phyloP scores from a whole-genome alignment of 345 rosid species.

The Barbarea vulgaris region DNA sequence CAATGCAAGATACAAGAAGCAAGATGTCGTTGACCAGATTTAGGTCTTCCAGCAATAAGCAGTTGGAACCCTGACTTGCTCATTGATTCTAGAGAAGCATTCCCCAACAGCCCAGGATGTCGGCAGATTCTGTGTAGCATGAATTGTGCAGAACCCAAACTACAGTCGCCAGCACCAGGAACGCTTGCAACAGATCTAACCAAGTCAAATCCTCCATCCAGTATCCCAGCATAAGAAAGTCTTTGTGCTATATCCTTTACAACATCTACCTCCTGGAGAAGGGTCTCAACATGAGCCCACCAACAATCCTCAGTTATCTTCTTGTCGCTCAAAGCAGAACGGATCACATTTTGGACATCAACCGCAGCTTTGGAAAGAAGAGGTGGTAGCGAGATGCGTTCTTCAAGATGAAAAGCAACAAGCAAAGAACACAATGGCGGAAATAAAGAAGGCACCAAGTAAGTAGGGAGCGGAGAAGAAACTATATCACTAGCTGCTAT shows the following conservation, averaged over 20 bases:
- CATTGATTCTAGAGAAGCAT: conserved; percentile 47
- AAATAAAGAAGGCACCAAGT: conserved; percentile 80
- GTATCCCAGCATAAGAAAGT: conserved; percentile 63
- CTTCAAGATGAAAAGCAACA: conserved; percentile 77
- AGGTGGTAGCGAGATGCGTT: conserved; percentile 79
- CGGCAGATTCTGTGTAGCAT: conserved; percentile 35
- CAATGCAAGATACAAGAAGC: conserved; percentile 90
- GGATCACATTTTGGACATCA: conserved; percentile 57
- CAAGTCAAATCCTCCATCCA: conserved; percentile 53
- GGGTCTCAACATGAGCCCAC: conserved; percentile 63
- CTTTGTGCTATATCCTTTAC: conserved; percentile 57
- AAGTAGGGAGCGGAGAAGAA: conserved; percentile 80
- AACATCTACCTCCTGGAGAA: conserved; percentile 66
- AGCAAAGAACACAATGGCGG: conserved; percentile 69
- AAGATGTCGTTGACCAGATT: conserved; percentile 91
- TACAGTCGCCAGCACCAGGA: conserved; percentile 44
- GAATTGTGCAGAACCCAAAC: conserved; percentile 42
- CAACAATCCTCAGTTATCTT: conserved; percentile 57
- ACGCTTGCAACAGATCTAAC: conserved; percentile 45
- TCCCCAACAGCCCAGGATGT: conserved; percentile 36
- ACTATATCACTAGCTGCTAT: conserved; percentile 75
- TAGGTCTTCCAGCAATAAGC: conserved; percentile 77
- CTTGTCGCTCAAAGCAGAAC: conserved; percentile 59
- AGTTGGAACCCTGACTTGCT: conserved; percentile 69
- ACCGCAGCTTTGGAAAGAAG: conserved; percentile 63